Base-by-base conservation (phyloP, 202 grass and related monocot species). In the Zizania palustris region DNA sequence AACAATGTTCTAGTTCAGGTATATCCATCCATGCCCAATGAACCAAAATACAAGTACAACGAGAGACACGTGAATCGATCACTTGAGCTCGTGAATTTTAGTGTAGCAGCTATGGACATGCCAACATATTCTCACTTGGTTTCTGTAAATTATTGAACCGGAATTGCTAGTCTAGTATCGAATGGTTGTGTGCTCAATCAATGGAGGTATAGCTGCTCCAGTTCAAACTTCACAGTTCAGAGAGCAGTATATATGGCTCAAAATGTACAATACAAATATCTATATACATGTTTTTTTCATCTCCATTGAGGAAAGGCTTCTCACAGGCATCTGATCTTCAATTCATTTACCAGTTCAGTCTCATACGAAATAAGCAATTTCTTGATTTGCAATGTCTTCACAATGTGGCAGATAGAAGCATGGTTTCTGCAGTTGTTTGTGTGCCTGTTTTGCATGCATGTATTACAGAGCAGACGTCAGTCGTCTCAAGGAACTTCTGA, bases 391-490 rank as follows among this genome's bases (percentile, higher is more conserved):
- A 73, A 28, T n/a, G 40, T 73, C 22, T 80, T 88, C 81, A 88
- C 34, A 16, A 80, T 38, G 71, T 22, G 6, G 81, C 81, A 39
- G 76, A 76, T 2, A 80, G 42, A 75, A 21, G 21, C 45, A 60
- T 22, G 42, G 50, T 8, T 64, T 56, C 75, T 40, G 3, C 48
- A 48, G 80, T 71, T 71, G 81, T 11, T 51, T 65, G 58, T n/a
- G 66, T 19, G 73, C 44, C 55, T 35, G 78, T 68, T 77, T 85
- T 89, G 75, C 93, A 97, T 10, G 80, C 93, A 75, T 88, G 89
- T 72, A 87, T 92, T 0, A 13, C 18, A 63, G 67, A 77, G 63
- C 93, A 97, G 56, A 97, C 55, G 45, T 91, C 85, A 0, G 71
- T 85, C 0, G 73, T 85, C 74, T 93, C 69, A 6, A 91, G 80